Evolutionary conservation across 2,329 filamentous ascomycete genomes (phyloP), one percentile per base, ranked within the genome.

Genomic region (Botrytis tulipae): DNA sequence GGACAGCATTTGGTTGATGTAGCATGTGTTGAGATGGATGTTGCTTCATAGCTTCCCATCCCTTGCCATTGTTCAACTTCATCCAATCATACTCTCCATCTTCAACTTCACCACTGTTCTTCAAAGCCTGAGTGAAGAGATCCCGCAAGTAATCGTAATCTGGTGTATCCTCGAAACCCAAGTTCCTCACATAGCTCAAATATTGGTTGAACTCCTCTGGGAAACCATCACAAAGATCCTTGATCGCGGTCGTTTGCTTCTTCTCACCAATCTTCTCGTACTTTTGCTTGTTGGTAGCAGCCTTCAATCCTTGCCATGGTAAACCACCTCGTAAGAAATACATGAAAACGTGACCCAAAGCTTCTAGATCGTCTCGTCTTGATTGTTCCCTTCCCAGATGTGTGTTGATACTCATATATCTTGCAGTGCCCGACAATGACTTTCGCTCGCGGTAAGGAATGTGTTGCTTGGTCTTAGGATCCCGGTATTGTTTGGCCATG

Each of bases 201-300:
- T 99, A 99, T 84, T 98, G 97, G 86, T 92, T 97, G 83, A 99
- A 97, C 84, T 99, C 95, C 82, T 97, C 93, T 77, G 96, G 95
- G 84, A 97, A 98, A 70, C 94, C 92, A 79, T 98, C 95, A 82
- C 95, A 98, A 25, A 99, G 89, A 80, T 99, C 96, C 86, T 98
- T 97, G 85, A 99, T 97, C 8, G 90, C 89, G 35, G 96, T 98
- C 0, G 95, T 98, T 86, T 98, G 96, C 87, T 99, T 99, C 92
- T 99, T 98, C 87, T 99, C 95, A 63, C 96, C 96, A 84, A 99
- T 99, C 88, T 98, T 98, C 85, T 99, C 96, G 82, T 99, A 99
- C 86, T 99, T 99, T 83, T 99, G 96, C 89, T 99, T 92, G 83
- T 92, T 92, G 65, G 90, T 92, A 44, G 90, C 90, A 82, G 90